Conservation (phyloP, 1,284 basidiomycete genomes). For the Ceratobasidium theobromae region DNA sequence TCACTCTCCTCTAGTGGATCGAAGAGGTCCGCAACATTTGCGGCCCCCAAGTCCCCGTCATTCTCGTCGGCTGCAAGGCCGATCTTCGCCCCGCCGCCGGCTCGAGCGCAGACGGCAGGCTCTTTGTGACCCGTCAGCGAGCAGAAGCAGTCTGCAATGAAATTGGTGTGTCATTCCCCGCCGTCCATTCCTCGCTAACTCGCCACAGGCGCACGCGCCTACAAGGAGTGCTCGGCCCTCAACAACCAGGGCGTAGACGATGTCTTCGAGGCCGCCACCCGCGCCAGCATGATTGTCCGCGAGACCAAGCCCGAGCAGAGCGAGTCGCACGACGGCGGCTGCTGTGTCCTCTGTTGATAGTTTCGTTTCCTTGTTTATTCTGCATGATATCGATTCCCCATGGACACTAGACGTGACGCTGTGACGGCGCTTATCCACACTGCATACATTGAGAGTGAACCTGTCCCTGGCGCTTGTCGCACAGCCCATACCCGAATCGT, state of each 20-base stretch:
- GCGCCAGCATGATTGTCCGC: constrained; percentile 91
- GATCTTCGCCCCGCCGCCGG: constrained; percentile 65
- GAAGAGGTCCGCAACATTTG: constrained; percentile 94
- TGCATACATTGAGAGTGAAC: no score
- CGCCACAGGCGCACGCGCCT: constrained; percentile 82
- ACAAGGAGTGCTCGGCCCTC: constrained; percentile 91
- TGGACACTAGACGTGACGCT: not conserved
- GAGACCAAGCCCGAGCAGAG: constrained; percentile 51
- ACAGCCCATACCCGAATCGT: no score
- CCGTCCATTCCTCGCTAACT: constrained; percentile 64
- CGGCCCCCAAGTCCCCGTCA: constrained; percentile 76
- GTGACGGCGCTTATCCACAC: not conserved
- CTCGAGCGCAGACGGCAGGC: constrained; percentile 34
- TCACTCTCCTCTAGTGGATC: constrained; percentile 72
- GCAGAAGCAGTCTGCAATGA: constrained; percentile 33
- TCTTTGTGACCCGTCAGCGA: constrained; percentile 33
- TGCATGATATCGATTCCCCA: not conserved
- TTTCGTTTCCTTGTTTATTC: not conserved
- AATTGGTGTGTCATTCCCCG: constrained; percentile 30
- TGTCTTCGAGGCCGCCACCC: constrained; percentile 91
- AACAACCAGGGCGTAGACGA: constrained; percentile 93
- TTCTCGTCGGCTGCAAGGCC: constrained; percentile 85
- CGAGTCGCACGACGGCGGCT: constrained; percentile 43
- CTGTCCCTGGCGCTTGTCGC: no score
- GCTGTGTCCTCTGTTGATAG: constrained; percentile 39